A percentile compares a stretch with the other conserved stretches of the same genome.
phyloP scores from a whole-genome alignment of 352 stramenopile genomes.

The Pythium oligandrum region DNA sequence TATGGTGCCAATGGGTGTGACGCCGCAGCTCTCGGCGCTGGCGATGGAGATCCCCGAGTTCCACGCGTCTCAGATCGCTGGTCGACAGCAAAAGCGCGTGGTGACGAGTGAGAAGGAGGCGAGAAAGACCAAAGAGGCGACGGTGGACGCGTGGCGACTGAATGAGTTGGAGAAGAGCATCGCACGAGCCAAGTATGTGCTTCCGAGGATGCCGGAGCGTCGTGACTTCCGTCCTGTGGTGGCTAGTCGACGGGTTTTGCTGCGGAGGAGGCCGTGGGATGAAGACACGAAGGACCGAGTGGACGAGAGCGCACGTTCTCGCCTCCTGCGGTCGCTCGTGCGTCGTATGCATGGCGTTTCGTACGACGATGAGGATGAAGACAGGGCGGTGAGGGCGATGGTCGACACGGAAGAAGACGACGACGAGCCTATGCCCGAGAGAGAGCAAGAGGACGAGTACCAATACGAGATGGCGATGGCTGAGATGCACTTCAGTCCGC shows the following conservation, averaged over 20 bases:
- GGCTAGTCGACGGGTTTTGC: constrained; percentile 31
- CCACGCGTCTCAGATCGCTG: constrained; percentile 65
- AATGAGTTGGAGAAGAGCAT: constrained; percentile 63
- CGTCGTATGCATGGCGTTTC: constrained; percentile 43
- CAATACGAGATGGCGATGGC: constrained; percentile 5
- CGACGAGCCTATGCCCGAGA: constrained; percentile 20
- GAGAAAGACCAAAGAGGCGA: constrained; percentile 5
- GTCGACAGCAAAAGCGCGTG: constrained; percentile 26
- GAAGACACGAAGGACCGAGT: no score
- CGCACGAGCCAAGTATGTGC: constrained; percentile 36
- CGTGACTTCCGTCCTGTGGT: constrained; percentile 35
- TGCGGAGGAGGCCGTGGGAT: constrained; percentile 11
- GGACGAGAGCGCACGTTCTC: constrained; percentile 30
- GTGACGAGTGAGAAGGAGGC: neutral
- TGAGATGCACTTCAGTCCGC: constrained; percentile 56
- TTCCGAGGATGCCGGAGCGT: no score
- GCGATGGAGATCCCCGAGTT: constrained; percentile 80
- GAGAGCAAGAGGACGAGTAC: constrained; percentile 17
- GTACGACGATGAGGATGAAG: constrained; percentile 17
- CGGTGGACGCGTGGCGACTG: constrained; percentile 40
- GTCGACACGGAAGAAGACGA: neutral
- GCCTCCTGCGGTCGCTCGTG: constrained; percentile 41
- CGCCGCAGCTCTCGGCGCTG: constrained; percentile 40
- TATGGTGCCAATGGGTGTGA: constrained; percentile 61
- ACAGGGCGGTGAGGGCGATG: neutral